Conservation (phyloP, 495 filamentous ascomycete genomes). For the Lepidopterella palustris region DNA sequence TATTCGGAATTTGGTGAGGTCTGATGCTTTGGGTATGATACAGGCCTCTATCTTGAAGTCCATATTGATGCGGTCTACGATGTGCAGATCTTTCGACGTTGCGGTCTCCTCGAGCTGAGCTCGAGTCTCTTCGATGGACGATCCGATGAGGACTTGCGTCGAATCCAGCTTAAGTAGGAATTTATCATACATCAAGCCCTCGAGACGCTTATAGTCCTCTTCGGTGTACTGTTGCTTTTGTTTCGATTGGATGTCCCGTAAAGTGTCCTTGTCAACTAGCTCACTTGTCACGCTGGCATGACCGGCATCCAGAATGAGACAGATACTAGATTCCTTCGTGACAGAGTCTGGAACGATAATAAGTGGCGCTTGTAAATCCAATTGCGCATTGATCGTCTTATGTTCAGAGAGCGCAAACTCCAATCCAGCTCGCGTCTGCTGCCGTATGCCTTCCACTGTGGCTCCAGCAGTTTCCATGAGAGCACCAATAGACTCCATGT, state of each 20-base stretch:
- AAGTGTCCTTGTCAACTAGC: constrained; percentile 79
- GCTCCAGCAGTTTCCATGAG: constrained; percentile 91
- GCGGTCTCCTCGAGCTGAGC: constrained; percentile 68
- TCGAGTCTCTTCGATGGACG: constrained; percentile 86
- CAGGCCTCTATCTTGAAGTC: constrained; percentile 88
- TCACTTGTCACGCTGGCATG: constrained; percentile 91
- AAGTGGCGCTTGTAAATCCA: constrained; percentile 90
- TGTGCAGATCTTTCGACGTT: constrained; percentile 67
- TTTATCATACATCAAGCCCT: constrained; percentile 91
- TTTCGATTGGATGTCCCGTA: constrained; percentile 83
- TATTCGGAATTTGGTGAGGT: constrained; percentile 85
- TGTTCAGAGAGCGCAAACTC: constrained; percentile 96
- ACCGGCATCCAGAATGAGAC: constrained; percentile 91
- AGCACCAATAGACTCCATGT: constrained; percentile 96
- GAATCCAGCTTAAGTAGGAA: constrained; percentile 87
- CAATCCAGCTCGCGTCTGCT: constrained; percentile 90
- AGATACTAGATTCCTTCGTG: constrained; percentile 68
- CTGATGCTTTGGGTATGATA: constrained; percentile 87
- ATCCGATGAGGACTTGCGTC: constrained; percentile 90
- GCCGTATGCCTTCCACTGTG: constrained; percentile 86
- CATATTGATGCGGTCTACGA: constrained; percentile 94
- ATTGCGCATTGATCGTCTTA: constrained; percentile 92
- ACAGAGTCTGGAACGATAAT: constrained; percentile 95
- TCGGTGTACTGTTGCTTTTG: constrained; percentile 83
- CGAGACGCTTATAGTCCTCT: constrained; percentile 77